phyloP scores from a whole-genome alignment of 2,329 filamentous ascomycete species.

The Macrophomina phaseolina region DNA sequence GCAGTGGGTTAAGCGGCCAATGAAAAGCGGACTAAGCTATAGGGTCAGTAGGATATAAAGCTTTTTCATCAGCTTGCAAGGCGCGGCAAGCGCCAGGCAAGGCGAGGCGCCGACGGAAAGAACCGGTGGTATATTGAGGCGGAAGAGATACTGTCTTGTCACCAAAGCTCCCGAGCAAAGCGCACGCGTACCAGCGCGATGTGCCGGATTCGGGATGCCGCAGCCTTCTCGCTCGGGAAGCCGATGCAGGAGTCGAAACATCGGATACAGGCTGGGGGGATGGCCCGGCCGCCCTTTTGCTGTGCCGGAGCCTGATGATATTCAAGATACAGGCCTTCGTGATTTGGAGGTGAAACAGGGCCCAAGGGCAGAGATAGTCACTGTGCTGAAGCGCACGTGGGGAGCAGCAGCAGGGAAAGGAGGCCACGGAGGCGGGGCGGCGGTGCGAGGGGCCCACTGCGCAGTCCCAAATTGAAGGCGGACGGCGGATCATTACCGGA shows the following conservation, averaged over 20 bases:
- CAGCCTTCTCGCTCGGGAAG: neutral
- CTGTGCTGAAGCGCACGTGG: neutral
- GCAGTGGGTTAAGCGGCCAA: neutral
- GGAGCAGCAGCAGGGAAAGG: neutral
- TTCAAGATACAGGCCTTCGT: neutral
- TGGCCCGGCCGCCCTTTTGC: neutral
- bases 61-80: neutral
- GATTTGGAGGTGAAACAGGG: no score
- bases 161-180: neutral
- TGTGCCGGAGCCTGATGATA: neutral
- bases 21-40: neutral
- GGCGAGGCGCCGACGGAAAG: neutral
- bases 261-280: neutral
- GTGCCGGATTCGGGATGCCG: neutral
- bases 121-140: constrained; percentile 5
- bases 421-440: neutral
- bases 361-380: no score
- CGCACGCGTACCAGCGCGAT: neutral
- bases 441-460: neutral
- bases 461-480: neutral
- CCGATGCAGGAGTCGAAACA: neutral
- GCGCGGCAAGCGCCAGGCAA: neutral
- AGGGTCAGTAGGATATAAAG: neutral
- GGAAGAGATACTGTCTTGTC: neutral
- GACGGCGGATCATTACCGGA: neutral